Evolutionary conservation across 2,329 filamentous ascomycete species (phyloP).

Genomic region (Chalara sp.): DNA sequence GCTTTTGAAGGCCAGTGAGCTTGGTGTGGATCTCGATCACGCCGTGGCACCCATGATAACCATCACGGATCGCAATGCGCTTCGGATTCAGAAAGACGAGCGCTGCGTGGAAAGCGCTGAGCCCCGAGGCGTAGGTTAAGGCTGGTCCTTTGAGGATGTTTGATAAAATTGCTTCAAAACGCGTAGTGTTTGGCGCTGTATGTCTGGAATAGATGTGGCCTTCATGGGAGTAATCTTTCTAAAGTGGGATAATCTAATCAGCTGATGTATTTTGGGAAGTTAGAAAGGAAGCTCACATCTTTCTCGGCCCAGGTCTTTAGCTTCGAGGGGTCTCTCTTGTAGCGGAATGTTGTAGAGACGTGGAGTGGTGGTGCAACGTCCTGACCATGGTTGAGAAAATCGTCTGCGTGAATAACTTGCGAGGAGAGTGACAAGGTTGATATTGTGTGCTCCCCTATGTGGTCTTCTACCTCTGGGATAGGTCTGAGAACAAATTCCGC

Average conservation of each 20-base stretch:
- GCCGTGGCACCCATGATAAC: constrained; percentile 92
- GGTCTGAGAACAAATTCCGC: background rate
- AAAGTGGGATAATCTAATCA: constrained; percentile 10
- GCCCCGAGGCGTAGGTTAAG: constrained; percentile 76
- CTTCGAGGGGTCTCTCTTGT: constrained; percentile 57
- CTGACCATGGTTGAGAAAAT: constrained; percentile 63
- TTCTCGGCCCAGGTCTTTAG: constrained; percentile 45
- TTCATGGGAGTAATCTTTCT: constrained; percentile 47
- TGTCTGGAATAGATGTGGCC: constrained; percentile 80
- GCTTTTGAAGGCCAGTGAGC: constrained; percentile 65
- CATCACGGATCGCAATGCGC: constrained; percentile 72
- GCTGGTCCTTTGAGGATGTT: constrained; percentile 63
- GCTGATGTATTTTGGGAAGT: constrained; percentile 12
- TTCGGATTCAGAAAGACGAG: constrained; percentile 79
- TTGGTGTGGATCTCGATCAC: constrained; percentile 69
- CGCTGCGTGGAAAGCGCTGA: constrained; percentile 82
- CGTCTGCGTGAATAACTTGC: constrained; percentile 74
- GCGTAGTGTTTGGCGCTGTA: constrained; percentile 71
- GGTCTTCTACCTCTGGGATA: no score
- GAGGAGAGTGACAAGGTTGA: constrained; percentile 51
- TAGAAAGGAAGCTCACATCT: constrained; percentile 40
- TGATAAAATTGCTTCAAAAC: constrained; percentile 77
- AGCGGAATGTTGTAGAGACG: constrained; percentile 86
- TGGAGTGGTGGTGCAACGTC: constrained; percentile 88
- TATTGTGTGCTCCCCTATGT: no score